These are phyloP conservation scores for Flaveria sonorensis DNA, from an alignment of 129 eudicot species.

Conservation along the genomic window DNA sequence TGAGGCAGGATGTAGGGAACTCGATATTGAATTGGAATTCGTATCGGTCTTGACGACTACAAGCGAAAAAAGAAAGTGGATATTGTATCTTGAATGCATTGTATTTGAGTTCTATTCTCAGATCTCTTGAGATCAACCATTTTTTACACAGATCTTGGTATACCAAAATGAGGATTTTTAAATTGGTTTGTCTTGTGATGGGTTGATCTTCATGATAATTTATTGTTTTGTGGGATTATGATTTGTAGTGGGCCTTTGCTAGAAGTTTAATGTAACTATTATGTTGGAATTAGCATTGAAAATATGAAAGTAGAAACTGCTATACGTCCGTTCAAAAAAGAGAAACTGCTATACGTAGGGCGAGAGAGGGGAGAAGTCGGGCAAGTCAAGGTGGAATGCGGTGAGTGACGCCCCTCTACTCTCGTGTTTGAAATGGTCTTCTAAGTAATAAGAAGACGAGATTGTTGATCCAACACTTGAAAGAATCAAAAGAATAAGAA, in stretches of 20 bases:
- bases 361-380: too few relatives aligned
- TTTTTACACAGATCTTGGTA: slow-evolving; percentile 28
- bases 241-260: background rate
- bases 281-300: too few relatives aligned
- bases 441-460: too few relatives aligned
- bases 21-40: slow-evolving; percentile 32
- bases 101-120: slow-evolving; percentile 26
- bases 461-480: too few relatives aligned
- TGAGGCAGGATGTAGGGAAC: slow-evolving; percentile 40
- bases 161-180: background rate
- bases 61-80: slow-evolving; percentile 27
- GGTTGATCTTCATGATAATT: background rate
- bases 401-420: too few relatives aligned
- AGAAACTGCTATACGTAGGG: too few relatives aligned
- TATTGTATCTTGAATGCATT: slow-evolving; percentile 34
- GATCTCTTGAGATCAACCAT: slow-evolving; percentile 32
- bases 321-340: too few relatives aligned
- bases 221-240: background rate
- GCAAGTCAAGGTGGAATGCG: too few relatives aligned
- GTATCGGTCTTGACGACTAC: slow-evolving; percentile 29
- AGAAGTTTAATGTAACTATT: background rate
- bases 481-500: too few relatives aligned
- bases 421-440: too few relatives aligned
- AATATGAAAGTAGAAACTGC: too few relatives aligned
- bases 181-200: slow-evolving; percentile 13